Evolutionary conservation across 495 filamentous ascomycete species (phyloP), one percentile per base, ranked within the genome.

Genomic region (Tuber magnatum): DNA sequence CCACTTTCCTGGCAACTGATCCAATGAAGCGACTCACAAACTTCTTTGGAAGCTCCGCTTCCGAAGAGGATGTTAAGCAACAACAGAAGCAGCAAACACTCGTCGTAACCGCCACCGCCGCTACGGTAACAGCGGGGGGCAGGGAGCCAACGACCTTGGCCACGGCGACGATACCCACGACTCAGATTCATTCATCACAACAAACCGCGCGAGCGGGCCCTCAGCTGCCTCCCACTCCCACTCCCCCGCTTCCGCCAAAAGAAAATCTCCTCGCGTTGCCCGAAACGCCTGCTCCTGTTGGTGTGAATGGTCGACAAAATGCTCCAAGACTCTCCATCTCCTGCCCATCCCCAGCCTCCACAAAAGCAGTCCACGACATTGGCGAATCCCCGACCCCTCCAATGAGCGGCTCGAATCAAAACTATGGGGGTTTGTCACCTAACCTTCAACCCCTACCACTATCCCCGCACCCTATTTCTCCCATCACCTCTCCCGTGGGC

Each of bases 21-120:
- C 56, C 77, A 32, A 78, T 79, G 76, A 79, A 79, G 56, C 77
- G 77, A 35, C 70, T 79, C 38, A 79, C 76, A 39, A 68, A 68
- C 6, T 79, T 79, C 73, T 79, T 79, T 73, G 77, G 77, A 16
- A 71, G 72, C 38, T 78, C 77, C 18, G 68, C 77, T 48, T 71
- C 77, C 69, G 77, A 79, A 44, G 65, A 76, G 20, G 78, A 78
- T 61, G 69, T 39, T 39, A 76, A 70, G 42, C 48, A 56, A 56
- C 48, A 56, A 8, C 48, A 56, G 48, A 56, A 56, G 24, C 75
- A 74, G 41, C 75, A 69, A 46, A 46, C 38, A 28, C 76, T 71
- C 68, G 69, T 48, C 16, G 20, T 46, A 0, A 38, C 76, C 70
- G 61, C 72, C 20, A 72, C 76, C 20, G 22, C 72, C 14, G 56